Base-by-base conservation (phyloP, 768 basidiomycete genomes). In the Austroboletus festivus region DNA sequence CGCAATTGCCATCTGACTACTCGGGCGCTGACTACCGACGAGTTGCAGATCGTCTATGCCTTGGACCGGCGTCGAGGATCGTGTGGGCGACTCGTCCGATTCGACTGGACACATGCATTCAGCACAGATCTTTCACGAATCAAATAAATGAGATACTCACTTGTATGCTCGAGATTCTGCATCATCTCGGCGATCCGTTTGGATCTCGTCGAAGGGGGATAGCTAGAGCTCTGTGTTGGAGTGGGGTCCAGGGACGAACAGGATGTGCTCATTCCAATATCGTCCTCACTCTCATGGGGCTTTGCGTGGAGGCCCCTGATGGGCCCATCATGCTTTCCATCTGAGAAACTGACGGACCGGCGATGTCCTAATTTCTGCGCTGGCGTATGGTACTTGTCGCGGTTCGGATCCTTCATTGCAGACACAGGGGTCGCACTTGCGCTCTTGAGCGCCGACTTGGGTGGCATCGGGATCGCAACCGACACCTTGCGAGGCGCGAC, bases 341-440 rank as follows among this genome's bases (percentile, higher is more conserved):
- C 96, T 21, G 93, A 96, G 71, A 99, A 99, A 66, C 92, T 95
- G 48, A 99, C 95, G 37, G 89, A 92, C 33, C 92, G 78, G n/a
- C 84, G 80, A 56, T 85, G 81, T 12, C 69, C 68, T 15, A 68
- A 54, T 44, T 61, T 70, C 41, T 72, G 73, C 33, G 75, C 65
- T n/a, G 84, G 86, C 16, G 81, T 87, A 50, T 73, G 73, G 54
- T 78, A 69, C 42, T 69, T 71, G n/a, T 68, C 60, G 24, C 75
- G 73, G 58, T 62, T 75, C 19, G 74, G 65, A 57, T 78, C 75
- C 59, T 80, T 83, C 66, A 86, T 59, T 10, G 71, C 82, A 11
- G 86, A 82, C 2, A 69, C 58, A 4, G 85, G 85, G 16, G 84
- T 85, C 35, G 64, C 69, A 54, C 69, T 73, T 24, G 58, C 52